Base-by-base conservation (phyloP, 257 asterid genomes). In the Linaria vulgaris region DNA sequence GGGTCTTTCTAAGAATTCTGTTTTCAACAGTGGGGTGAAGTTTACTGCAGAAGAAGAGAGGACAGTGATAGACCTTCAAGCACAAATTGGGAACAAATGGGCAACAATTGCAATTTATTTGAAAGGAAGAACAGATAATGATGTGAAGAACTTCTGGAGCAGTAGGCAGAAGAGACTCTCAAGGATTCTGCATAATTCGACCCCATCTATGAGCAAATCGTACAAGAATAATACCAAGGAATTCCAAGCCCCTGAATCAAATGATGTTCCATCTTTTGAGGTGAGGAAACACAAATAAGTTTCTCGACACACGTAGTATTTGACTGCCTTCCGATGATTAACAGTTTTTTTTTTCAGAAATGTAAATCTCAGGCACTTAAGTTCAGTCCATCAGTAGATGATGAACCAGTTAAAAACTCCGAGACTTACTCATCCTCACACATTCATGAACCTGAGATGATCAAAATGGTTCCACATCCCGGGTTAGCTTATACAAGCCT, bases 121-220 rank as follows among this genome's bases (percentile, higher is more conserved):
- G 78, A 71, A 83, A 0, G 97, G 97, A 37, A 79, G 97, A 81
- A 87, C 97, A 6, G 97, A 89, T 63, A 89, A 89, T 46, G 97
- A 89, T 68, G 97, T 89, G 49, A 89, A 89, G 79, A 89, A 87
- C 63, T 89, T 89, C 24, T 89, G 97, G 97, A 87, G 95, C 59
- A 87, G 95, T 50, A 74, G 95, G 77, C 88, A 78, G 69, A 87
- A 87, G 73, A 81, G 94, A 59, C 62, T 89, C 66, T 79, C 90
- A 5, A 82, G 88, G 77, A 84, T 76, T 67, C 78, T 78, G 6
- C 83, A 74, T 3, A 67, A 70, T 5, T 38, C 80, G 61, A 50
- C 71, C 15, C 70, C 85, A 9, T 74, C 83, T 13, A 44, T 86
- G 34, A 73, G 53, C 69, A 81, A 70, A 58, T 56, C 87, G 17